Percentiles rank a stretch among this genome's conserved stretches.
phyloP scores from a whole-genome alignment of 257 asterid species.

The Lithospermum erythrorhizon region DNA sequence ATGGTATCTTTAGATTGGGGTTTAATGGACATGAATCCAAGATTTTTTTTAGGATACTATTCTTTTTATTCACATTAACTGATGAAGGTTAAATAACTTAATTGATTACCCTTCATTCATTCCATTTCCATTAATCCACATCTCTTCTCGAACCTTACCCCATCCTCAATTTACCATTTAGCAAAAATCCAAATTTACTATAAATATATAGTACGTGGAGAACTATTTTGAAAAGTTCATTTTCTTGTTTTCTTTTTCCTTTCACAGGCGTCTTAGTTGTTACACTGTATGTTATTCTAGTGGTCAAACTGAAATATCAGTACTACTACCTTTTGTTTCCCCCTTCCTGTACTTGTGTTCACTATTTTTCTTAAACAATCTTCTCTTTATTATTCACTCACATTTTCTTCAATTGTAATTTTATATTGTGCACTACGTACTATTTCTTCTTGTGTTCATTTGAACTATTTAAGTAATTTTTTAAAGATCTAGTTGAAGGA shows the following conservation, averaged over 20 bases:
- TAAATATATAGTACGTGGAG: neutral
- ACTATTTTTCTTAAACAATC: neutral
- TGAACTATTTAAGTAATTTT: neutral
- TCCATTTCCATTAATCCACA: too few species aligned
- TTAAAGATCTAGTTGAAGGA: neutral
- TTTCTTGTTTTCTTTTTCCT: too few species aligned
- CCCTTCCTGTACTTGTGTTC: neutral
- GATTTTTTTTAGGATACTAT: too few species aligned
- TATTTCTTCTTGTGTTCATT: neutral
- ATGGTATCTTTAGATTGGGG: too few species aligned
- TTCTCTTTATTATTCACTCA: neutral
- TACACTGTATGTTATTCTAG: neutral
- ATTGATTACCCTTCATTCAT: too few species aligned
- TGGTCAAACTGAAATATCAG: neutral
- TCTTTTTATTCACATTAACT: too few species aligned
- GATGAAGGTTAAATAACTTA: too few species aligned
- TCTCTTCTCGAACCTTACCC: too few species aligned
- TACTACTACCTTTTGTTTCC: neutral
- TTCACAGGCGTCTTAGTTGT: too few species aligned
- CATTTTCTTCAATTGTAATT: neutral
- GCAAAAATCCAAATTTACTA: too few species aligned
- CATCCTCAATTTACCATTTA: too few species aligned
- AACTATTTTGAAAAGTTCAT: neutral
- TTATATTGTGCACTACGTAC: neutral
- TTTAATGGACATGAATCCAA: too few species aligned